Percentiles rank a stretch among this genome's conserved stretches.
Conservation (phyloP, 2,329 filamentous ascomycete genomes). For the Xylaria hypoxylon region DNA sequence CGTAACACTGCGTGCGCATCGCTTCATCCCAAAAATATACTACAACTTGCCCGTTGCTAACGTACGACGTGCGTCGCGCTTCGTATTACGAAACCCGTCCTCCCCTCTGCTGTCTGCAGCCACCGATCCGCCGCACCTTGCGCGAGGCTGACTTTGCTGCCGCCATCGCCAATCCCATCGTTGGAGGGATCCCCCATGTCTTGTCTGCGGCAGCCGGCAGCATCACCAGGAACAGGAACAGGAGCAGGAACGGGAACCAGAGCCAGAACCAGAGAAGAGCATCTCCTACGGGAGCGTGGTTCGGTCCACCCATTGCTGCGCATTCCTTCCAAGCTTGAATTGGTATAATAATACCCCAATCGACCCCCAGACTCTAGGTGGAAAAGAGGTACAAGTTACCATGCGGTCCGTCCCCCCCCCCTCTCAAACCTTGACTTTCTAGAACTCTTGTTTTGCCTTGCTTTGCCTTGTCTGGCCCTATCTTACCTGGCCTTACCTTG, state of each 20-base stretch:
- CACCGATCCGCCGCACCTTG: constrained; percentile 38
- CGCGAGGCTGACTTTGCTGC: constrained; percentile 40
- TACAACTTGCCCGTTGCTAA: constrained; percentile 25
- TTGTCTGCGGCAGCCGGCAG: constrained; percentile 43
- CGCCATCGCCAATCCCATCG: constrained; percentile 44
- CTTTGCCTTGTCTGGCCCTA: constrained; percentile 9
- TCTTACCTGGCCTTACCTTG: background rate
- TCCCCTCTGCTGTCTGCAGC: constrained; percentile 35
- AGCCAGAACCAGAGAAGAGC: constrained; percentile 16
- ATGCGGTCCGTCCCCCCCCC: constrained; percentile 39
- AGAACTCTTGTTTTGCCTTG: constrained; percentile 21
- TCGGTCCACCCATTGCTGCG: constrained; percentile 33
- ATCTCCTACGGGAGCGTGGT: constrained; percentile 32
- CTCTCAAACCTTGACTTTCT: constrained; percentile 24
- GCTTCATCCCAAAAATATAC: constrained; percentile 39
- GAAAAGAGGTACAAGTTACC: constrained; percentile 37
- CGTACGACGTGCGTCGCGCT: constrained; percentile 25
- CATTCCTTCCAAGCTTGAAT: constrained; percentile 32
- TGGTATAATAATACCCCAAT: constrained; percentile 37
- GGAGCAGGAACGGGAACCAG: constrained; percentile 27
- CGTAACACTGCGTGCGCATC: constrained; percentile 40
- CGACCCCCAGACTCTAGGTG: constrained; percentile 25
- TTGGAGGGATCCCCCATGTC: constrained; percentile 45
- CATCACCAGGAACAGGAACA: constrained; percentile 39
- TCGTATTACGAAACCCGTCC: constrained; percentile 33